Conservation (phyloP, 441 rosid species). For the Biscutella auriculata region DNA sequence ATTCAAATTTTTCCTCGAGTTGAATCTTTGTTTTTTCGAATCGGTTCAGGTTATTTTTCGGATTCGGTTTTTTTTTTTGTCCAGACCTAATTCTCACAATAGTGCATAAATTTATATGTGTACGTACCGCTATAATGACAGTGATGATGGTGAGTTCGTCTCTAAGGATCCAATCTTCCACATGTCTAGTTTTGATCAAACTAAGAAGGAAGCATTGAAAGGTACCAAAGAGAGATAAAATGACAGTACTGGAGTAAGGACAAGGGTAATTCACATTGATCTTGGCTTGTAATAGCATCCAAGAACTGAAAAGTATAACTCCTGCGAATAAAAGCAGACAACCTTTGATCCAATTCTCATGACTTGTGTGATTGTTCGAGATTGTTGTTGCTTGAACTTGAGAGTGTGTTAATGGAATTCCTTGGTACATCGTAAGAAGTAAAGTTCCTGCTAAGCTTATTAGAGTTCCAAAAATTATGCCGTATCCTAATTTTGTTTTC, state of each 20-base stretch:
- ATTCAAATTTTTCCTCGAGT: no score
- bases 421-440: conserved; percentile 38
- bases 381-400: neutral
- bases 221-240: conserved; percentile 42
- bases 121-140: conserved; percentile 30
- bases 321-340: conserved; percentile 27
- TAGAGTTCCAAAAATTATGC: conserved; percentile 34
- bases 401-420: conserved; percentile 23
- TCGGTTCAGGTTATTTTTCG: no score
- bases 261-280: conserved; percentile 40
- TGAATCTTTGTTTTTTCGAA: no score
- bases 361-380: conserved; percentile 15
- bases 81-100: no score
- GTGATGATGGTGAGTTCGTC: conserved; percentile 32
- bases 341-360: conserved; percentile 33
- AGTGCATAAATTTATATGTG: no score
- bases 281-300: conserved; percentile 53
- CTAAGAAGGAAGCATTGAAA: conserved; percentile 41
- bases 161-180: conserved; percentile 32
- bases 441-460: conserved; percentile 38
- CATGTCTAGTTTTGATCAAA: conserved; percentile 24
- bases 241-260: conserved; percentile 50
- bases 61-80: no score
- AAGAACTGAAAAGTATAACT: conserved; percentile 28
- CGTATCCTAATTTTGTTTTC: conserved; percentile 28